Evolutionary conservation across 805 yeast species (phyloP), one percentile per base, ranked within the genome.

Genomic region (Metschnikowia gelsemii): DNA sequence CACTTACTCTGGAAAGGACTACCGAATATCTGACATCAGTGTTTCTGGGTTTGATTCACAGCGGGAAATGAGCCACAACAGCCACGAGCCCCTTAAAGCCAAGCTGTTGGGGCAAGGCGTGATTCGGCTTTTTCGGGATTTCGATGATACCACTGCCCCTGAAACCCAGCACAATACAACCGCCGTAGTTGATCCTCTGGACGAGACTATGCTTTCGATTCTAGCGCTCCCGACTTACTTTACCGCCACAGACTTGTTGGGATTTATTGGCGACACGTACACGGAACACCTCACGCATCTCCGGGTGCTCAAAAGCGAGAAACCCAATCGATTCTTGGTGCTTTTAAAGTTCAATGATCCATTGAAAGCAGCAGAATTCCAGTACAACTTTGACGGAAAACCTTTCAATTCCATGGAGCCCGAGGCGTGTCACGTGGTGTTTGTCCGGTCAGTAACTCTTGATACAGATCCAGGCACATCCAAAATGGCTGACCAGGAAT

Each of bases 181-280:
- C 5, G 14, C 21, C 8, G 35, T 42, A 18, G 32, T 40, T 8
- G 42, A 32, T 27, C 52, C 49, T 9, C 80, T 80, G 0, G 84
- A 81, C 55, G 80, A 75, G 25, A 76, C 88, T 1, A 83, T 84
- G 64, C 78, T 87, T 3, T 80, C 91, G 1, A 84, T 88, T 14
- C 61, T 88, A n/a, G 89, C 95, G 0, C 82, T 89, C 0, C 97
- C 97, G 0, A 80, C 85, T 8, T 90, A 89, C 58, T 83, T 89
- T 61, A 82, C 95, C 0, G 86, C 91, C 0, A 83, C 88, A 18
- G 96, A 89, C 54, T 58, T 90, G 18, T 60, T 89, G 3, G 95
- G 91, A 4, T 89, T 83, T 57, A 76, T 90, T 8, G 95, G 95
- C 18, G 82, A 82, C 34, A 64, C 70, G 1, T 71, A 75, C 21